A percentile compares a stretch with the other conserved stretches of the same genome.
These are phyloP conservation scores for Trichoderma sp. DNA, from an alignment of 2,329 filamentous ascomycete genomes.

Conservation along the genomic window DNA sequence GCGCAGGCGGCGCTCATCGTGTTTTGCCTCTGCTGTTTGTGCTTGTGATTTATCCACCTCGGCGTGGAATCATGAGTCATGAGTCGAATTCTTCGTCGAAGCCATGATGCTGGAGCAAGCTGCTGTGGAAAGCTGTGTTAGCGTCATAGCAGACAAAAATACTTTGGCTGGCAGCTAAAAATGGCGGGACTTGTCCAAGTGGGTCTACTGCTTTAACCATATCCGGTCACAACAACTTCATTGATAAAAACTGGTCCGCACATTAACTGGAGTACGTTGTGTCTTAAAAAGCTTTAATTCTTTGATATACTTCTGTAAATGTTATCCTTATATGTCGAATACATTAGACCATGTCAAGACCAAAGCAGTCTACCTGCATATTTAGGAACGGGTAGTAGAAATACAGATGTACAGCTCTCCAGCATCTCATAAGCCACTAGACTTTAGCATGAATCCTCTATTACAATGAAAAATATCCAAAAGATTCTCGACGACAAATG, in stretches of 20 bases:
- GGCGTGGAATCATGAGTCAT: not conserved
- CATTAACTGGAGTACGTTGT: not conserved
- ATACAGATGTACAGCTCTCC: too few species aligned
- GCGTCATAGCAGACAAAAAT: not conserved
- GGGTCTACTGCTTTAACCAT: not conserved
- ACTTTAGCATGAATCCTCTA: not conserved
- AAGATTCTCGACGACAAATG: not conserved
- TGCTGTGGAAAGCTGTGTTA: conserved; percentile 6
- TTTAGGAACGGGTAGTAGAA: too few species aligned
- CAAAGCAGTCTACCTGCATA: too few species aligned
- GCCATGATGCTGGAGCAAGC: conserved; percentile 14
- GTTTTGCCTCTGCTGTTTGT: not conserved
- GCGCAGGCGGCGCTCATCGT: conserved; percentile 26
- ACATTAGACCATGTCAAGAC: too few species aligned
- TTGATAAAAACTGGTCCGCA: not conserved
- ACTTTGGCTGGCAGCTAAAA: not conserved
- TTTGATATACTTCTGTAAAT: too few species aligned
- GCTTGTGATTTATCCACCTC: not conserved
- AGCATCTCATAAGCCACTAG: not conserved
- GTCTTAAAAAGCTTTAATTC: too few species aligned
- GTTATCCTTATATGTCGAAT: too few species aligned
- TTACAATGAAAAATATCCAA: not conserved
- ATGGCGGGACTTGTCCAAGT: not conserved
- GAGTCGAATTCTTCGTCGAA: not conserved
- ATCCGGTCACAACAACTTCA: not conserved